These are phyloP conservation scores for Aspergillus fumigatiaffinis DNA, from an alignment of 2,329 filamentous ascomycete species.

Conservation along the genomic window DNA sequence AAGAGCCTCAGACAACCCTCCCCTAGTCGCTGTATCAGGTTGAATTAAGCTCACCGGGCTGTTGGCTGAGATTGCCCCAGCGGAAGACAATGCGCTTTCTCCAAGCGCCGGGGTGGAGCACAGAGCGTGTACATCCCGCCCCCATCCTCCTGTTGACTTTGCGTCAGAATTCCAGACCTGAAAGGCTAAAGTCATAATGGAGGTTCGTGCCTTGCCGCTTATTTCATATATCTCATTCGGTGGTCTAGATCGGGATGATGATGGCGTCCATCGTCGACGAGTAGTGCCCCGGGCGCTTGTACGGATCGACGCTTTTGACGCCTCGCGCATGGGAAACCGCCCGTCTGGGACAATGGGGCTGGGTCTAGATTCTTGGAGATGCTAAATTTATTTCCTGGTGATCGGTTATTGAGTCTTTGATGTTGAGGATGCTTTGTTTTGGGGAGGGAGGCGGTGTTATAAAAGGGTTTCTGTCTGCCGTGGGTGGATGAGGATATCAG, in stretches of 20 bases:
- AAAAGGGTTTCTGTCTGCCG: background rate
- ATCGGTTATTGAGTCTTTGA: background rate
- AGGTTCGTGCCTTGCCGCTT: background rate
- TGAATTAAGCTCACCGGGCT: constrained; percentile 17
- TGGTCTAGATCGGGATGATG: background rate
- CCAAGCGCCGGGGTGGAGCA: constrained; percentile 28
- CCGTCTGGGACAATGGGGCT: background rate
- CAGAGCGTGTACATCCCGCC: background rate
- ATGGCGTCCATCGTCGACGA: background rate
- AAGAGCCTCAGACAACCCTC: background rate
- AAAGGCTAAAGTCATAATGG: background rate
- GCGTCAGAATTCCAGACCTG: background rate
- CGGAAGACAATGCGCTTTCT: constrained; percentile 9
- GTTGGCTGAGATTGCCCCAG: constrained; percentile 23
- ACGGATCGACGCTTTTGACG: background rate
- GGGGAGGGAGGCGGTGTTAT: background rate
- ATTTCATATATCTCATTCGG: background rate
- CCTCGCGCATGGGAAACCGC: background rate
- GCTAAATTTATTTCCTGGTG: background rate
- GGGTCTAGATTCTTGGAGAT: background rate
- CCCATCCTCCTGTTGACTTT: background rate
- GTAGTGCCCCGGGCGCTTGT: background rate
- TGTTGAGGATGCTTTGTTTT: background rate
- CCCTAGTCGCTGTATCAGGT: constrained; percentile 13
- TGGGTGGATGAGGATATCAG: background rate